A percentile compares a stretch with the other conserved stretches of the same genome.
Evolutionary conservation across 2,329 filamentous ascomycete genomes (phyloP).

Genomic region (Metarhizium anisopliae): DNA sequence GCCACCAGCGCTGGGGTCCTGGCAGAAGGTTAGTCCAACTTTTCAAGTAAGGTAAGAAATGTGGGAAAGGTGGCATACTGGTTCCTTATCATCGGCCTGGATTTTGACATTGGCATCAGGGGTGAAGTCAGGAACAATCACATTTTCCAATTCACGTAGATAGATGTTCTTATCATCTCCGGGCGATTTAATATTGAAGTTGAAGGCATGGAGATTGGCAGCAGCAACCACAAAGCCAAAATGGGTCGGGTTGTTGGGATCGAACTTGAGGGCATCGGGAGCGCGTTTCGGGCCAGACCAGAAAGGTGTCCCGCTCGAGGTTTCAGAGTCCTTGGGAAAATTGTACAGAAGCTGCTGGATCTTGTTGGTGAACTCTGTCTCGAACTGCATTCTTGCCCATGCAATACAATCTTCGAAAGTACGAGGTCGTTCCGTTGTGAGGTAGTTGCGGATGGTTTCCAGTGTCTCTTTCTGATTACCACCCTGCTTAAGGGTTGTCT

Average conservation of each 20-base stretch:
- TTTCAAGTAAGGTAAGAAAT: neutral
- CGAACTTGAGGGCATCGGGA: conserved; percentile 84
- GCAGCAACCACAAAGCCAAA: conserved; percentile 80
- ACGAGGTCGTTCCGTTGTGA: conserved; percentile 84
- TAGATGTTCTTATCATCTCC: conserved; percentile 61
- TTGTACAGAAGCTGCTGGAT: conserved; percentile 94
- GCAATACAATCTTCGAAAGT: conserved; percentile 94
- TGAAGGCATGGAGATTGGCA: conserved; percentile 92
- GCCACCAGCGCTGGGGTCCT: conserved; percentile 71
- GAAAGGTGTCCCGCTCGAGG: conserved; percentile 82
- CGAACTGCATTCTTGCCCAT: conserved; percentile 89
- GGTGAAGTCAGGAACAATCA: conserved; percentile 92
- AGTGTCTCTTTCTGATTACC: conserved; percentile 92
- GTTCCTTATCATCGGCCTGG: conserved; percentile 90
- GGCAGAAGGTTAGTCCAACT: neutral
- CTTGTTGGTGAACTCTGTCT: conserved; percentile 93
- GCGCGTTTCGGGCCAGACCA: conserved; percentile 98
- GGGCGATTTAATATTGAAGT: conserved; percentile 91
- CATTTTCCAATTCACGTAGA: conserved; percentile 71
- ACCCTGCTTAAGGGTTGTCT: conserved; percentile 78
- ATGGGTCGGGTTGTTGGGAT: conserved; percentile 75
- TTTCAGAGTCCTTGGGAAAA: conserved; percentile 89
- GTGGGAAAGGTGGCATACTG: conserved; percentile 39
- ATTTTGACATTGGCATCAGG: conserved; percentile 91
- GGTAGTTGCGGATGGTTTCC: conserved; percentile 80